Evolutionary conservation across 495 filamentous ascomycete genomes (phyloP), one percentile per base, ranked within the genome.

Genomic region (Xylaria bambusicola): DNA sequence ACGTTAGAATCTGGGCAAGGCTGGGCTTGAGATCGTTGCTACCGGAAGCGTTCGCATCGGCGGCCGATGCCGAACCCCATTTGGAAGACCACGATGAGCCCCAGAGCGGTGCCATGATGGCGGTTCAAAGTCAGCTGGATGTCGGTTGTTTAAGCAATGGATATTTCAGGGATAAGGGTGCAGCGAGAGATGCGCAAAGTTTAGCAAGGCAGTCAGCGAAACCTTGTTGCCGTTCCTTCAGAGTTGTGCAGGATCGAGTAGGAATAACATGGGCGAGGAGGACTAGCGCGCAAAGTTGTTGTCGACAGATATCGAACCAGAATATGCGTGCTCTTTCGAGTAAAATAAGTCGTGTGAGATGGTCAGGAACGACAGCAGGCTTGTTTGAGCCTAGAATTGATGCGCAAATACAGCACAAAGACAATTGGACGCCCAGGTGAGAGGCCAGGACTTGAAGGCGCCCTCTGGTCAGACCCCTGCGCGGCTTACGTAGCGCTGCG

Each of bases 21-120:
- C 66, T 71, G 8, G 68, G 68, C 49, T 68, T 71, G 29, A 71
- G 68, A 20, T 71, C 42, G 21, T 59, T 41, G 33, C 36, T 61
- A 15, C 61, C 13, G 23, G 61, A 45, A 4, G 52, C 36, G 15
- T 54, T 62, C 17, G 59, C 56, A 20, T 71, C 68, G 47, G 56
- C 46, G 57, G 56, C 65, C 51, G 63, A 62, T 35, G 62, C 62
- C 31, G 59, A 58, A 20, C 64, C 59, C 64, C 64, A 70, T 23
- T 61, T 63, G 35, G 67, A 67, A 9, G 68, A 64, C 65, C 62
- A 68, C 21, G 62, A 66, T 1, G 67, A 68, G 7, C 63, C 63
- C 67, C 65, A 71, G 41, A 71, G 63, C 58, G 68, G 63, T 57
- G 68, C 66, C 68, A 71, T 71, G 24, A 47, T 47, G 40, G 50